A percentile compares a stretch with the other conserved stretches of the same genome.
Evolutionary conservation across 1,284 basidiomycete species (phyloP).

Genomic region (Pseudozyma pruni): DNA sequence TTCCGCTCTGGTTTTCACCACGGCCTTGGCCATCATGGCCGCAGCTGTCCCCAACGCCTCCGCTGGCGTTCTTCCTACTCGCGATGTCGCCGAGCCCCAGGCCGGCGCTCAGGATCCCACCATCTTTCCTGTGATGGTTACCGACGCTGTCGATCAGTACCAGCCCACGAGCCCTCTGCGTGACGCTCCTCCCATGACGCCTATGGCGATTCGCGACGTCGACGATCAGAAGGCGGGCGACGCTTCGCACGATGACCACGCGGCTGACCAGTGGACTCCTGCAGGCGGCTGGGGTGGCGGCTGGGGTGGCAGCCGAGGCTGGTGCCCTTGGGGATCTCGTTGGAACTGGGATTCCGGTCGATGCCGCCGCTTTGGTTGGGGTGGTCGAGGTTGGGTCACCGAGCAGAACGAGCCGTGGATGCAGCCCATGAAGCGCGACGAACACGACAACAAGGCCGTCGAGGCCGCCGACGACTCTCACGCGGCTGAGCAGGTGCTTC

Average conservation of each 20-base stretch:
- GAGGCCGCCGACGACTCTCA: background rate
- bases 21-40: constrained; percentile 14
- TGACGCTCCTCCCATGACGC: too few relatives aligned
- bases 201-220: too few relatives aligned
- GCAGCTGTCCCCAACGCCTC: background rate
- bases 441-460: background rate
- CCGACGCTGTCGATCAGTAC: too few relatives aligned
- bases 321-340: constrained; percentile 1
- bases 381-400: background rate
- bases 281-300: too few relatives aligned
- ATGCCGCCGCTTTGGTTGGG: background rate
- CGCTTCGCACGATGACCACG: background rate
- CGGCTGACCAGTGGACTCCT: background rate
- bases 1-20: constrained; percentile 11
- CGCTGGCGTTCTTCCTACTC: constrained; percentile 11
- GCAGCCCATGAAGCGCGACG: background rate
- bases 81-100: background rate
- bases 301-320: background rate
- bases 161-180: too few relatives aligned
- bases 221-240: background rate
- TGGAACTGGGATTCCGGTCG: background rate
- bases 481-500: background rate
- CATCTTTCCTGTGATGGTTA: background rate
- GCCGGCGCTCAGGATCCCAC: background rate
- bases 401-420: too few relatives aligned